Base-by-base conservation (phyloP, 495 filamentous ascomycete genomes). In the Lophiotrema nucula region DNA sequence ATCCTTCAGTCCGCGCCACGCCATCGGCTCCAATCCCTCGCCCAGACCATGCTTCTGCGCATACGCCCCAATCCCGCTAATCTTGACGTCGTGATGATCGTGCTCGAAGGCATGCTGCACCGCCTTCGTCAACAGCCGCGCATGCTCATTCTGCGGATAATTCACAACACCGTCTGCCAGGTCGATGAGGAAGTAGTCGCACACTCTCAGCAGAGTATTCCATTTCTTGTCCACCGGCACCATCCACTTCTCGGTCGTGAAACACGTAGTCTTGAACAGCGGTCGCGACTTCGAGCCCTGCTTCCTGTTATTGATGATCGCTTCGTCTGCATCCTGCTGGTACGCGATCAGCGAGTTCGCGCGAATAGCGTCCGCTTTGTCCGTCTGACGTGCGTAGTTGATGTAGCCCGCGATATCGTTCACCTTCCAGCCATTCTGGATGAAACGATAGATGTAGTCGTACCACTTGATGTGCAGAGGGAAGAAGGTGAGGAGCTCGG, bases 401-500 rank as follows among this genome's bases (percentile, higher is more conserved):
- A 47, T 23, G 45, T 24, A 47, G 8, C 11, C 45, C 5, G 23
- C 45, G 18, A 47, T 27, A 23, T 27, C 5, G 11, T 22, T 19
- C 4, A 11, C 23, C 11, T 4, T 24, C 45, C 45, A 47, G 5
- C 45, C 45, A 23, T 47, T 22, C 10, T 47, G 18, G 23, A 5
- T 5, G 27, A 47, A 23, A 11, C 45, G 45, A 10, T 5, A 22
- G 11, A 24, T 47, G 19, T 6, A 6, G 11, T 22, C 45, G 24
- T 27, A 18, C 45, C 45, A 47, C 4, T 18, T 23, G 19, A 24
- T 22, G 45, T 47, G 45, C 6, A 8, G 5, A 5, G 45, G 45
- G 45, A 47, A 47, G 45, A 24, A 47, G 45, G 45, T 27, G 6
- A 47, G 23, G 18, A 47, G 45, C 45, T 47, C 45, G 8, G 13